A percentile compares a stretch with the other conserved stretches of the same genome.
Conservation (phyloP, 1,284 basidiomycete species). For the Phylloboletellus chloephorus region DNA sequence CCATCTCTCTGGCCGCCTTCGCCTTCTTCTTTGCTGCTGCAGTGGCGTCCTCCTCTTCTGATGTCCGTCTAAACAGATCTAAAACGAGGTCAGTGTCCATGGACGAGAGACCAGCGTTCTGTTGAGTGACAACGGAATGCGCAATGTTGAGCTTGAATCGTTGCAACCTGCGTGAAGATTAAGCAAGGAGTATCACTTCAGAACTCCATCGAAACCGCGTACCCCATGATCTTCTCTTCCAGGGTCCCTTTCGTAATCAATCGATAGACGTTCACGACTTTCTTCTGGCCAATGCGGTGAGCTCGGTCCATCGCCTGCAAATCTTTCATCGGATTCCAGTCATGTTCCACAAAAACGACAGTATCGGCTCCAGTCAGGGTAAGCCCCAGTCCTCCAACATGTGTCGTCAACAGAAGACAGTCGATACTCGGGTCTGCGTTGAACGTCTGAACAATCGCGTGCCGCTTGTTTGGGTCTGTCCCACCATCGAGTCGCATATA, state of each 20-base stretch:
- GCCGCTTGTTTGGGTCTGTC: conserved; percentile 86
- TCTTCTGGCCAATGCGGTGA: conserved; percentile 97
- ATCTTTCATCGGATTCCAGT: conserved; percentile 99
- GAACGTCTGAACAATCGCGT: conserved; percentile 96
- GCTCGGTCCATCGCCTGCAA: conserved; percentile 99
- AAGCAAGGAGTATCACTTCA: conserved; percentile 13
- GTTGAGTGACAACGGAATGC: conserved; percentile 93
- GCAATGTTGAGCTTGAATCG: conserved; percentile 99
- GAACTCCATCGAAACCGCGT: conserved; percentile 26
- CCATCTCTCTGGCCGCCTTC: conserved; percentile 49
- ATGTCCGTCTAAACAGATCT: conserved; percentile 86
- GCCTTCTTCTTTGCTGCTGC: conserved; percentile 49
- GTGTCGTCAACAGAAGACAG: conserved; percentile 91
- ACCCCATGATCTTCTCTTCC: conserved; percentile 99
- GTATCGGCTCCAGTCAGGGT: conserved; percentile 98
- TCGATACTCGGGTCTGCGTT: conserved; percentile 98
- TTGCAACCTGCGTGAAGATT: conserved; percentile 62
- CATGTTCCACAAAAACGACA: conserved; percentile 99
- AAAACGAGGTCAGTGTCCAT: conserved; percentile 98
- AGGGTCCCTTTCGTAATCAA: conserved; percentile 95
- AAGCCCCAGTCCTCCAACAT: conserved; percentile 93
- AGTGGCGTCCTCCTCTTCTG: conserved; percentile 63
- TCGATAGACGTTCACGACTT: conserved; percentile 98
- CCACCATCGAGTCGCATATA: conserved; percentile 97
- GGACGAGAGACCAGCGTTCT: conserved; percentile 87